phyloP scores from a whole-genome alignment of 2,329 filamentous ascomycete genomes.

The Calonectria pauciramosa region DNA sequence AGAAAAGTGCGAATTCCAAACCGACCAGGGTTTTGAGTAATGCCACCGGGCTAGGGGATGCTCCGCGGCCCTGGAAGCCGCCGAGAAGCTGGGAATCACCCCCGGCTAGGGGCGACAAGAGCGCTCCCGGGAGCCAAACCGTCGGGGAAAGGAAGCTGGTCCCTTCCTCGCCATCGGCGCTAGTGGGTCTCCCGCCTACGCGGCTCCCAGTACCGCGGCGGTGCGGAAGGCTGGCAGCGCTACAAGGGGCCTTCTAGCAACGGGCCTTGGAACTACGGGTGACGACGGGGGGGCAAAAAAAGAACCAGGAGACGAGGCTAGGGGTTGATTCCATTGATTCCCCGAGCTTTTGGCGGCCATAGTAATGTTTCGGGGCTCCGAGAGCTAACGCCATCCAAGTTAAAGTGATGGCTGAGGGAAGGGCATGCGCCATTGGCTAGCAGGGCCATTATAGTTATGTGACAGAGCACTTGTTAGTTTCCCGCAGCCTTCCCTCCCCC shows the following conservation, averaged over 20 bases:
- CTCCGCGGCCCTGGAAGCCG: neutral
- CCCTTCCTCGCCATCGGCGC: neutral
- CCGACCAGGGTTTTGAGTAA: conserved; percentile 2
- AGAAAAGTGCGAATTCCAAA: neutral
- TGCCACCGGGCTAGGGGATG: neutral
- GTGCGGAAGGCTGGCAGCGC: neutral
- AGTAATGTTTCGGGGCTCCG: neutral
- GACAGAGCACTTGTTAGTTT: neutral
- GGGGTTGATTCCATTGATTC: neutral
- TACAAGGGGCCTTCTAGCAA: neutral
- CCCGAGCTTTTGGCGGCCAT: conserved; percentile 3
- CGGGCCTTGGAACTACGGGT: neutral
- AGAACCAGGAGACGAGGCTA: neutral
- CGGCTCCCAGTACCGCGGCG: conserved; percentile 26
- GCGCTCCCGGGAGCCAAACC: conserved; percentile 3
- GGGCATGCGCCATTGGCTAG: neutral
- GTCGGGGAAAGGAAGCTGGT: neutral
- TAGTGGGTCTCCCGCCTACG: conserved; percentile 15
- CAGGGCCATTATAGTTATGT: conserved; percentile 1
- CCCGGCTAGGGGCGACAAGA: conserved; percentile 4
- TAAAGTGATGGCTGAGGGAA: neutral
- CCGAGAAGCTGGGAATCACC: neutral
- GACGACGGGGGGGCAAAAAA: neutral
- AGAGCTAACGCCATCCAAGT: neutral
- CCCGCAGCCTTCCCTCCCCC: neutral